phyloP scores from a whole-genome alignment of 495 filamentous ascomycete genomes.

The Penicillium alfredii region DNA sequence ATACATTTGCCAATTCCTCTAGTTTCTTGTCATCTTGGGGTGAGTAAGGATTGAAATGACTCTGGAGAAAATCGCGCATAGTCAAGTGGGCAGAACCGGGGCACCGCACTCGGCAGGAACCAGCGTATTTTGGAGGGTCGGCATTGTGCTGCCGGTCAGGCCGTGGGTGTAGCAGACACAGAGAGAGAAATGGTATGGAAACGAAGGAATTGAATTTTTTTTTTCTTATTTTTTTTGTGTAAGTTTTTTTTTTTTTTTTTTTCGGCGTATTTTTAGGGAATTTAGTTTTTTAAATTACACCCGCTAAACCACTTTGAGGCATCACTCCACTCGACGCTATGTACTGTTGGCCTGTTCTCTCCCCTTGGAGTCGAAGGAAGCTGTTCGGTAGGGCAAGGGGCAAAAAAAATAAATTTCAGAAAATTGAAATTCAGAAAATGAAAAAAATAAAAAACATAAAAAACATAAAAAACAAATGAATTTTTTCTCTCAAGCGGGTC shows the following conservation, averaged over 20 bases:
- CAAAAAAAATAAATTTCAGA: constrained; percentile 5
- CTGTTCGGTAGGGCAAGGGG: constrained; percentile 10
- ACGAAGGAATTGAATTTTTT: too few species aligned
- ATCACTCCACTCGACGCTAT: constrained; percentile 1
- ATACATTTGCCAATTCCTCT: constrained; percentile 2
- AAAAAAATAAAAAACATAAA: constrained; percentile 2
- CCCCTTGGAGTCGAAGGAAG: constrained; percentile 5
- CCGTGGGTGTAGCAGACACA: too few species aligned
- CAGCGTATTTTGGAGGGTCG: constrained; percentile 7
- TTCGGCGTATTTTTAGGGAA: too few species aligned
- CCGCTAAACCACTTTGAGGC: not conserved
- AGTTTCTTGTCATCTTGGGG: constrained; percentile 5
- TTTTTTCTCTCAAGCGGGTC: too few species aligned
- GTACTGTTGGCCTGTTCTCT: constrained; percentile 5
- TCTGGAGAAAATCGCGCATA: constrained; percentile 31
- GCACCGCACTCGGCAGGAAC: constrained; percentile 16
- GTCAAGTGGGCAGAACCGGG: constrained; percentile 18
- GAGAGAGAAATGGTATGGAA: constrained; percentile 2
- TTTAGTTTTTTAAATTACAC: too few species aligned
- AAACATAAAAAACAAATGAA: constrained; percentile 3
- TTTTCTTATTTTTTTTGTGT: constrained; percentile 1
- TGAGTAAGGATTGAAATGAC: not conserved
- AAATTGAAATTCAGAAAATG: constrained; percentile 1
- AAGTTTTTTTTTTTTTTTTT: too few species aligned
- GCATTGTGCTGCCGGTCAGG: constrained; percentile 9